Percentiles rank a stretch among this genome's conserved stretches.
Conservation (phyloP, 768 basidiomycete species). For the Termitomyces sp. region DNA sequence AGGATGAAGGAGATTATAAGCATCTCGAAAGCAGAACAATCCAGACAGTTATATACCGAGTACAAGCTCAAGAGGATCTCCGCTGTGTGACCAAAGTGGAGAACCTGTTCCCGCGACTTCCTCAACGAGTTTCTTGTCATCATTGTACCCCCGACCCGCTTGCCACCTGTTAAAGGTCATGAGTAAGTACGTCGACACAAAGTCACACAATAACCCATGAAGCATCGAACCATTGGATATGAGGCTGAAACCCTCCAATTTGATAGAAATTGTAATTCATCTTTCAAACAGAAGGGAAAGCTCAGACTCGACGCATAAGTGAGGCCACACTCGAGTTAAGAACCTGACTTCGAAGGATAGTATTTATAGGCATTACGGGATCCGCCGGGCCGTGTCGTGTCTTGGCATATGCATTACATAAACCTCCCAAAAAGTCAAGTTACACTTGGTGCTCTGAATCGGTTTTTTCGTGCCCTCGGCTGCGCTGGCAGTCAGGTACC, state of each 20-base stretch:
- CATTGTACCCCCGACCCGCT: conserved; percentile 14
- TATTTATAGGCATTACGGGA: background rate
- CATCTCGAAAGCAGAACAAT: background rate
- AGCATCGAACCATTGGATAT: conserved; percentile 20
- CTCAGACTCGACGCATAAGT: background rate
- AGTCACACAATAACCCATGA: background rate
- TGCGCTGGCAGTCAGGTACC: no score
- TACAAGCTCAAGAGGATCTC: conserved; percentile 33
- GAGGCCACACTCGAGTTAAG: background rate
- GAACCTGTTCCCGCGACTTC: conserved; percentile 24
- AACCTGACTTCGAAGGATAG: background rate
- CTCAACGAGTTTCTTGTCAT: conserved; percentile 31
- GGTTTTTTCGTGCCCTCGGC: no score
- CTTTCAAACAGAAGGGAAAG: background rate
- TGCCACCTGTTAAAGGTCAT: background rate
- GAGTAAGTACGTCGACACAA: background rate
- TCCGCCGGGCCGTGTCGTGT: background rate
- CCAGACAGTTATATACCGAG: conserved; percentile 32
- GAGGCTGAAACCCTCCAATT: conserved; percentile 22
- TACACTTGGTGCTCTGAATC: no score
- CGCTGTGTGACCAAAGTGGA: conserved; percentile 23
- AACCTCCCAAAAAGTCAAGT: no score
- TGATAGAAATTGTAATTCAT: conserved; percentile 22
- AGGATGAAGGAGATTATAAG: background rate
- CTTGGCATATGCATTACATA: no score